Conservation (phyloP, 129 eudicot species). For the Smallanthus sonchifolius region DNA sequence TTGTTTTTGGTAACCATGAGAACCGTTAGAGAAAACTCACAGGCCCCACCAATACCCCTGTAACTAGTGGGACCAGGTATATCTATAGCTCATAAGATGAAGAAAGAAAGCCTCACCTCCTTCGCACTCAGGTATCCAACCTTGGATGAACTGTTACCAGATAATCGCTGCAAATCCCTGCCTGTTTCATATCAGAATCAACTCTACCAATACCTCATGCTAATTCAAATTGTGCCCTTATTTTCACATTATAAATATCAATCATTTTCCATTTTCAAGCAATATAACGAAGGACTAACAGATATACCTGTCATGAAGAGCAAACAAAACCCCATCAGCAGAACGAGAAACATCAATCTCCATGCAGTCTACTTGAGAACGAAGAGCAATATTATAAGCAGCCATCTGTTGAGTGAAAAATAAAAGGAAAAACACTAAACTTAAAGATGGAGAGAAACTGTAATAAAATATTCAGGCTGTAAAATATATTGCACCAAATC, state of each 20-base stretch:
- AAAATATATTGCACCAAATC: not conserved
- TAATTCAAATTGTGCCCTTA: not conserved
- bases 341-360: constrained; percentile 99
- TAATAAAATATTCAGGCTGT: not conserved
- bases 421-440: not conserved
- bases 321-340: constrained; percentile 82
- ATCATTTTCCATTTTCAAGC: constrained; percentile 1
- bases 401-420: constrained; percentile 49
- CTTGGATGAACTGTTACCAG: constrained; percentile 73
- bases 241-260: not conserved
- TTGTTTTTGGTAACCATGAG: not conserved
- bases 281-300: not conserved
- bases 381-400: constrained; percentile 73
- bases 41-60: not conserved
- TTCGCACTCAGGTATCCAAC: constrained; percentile 66
- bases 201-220: constrained; percentile 34
- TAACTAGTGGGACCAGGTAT: not conserved
- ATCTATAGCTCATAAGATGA: not conserved
- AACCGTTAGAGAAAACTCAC: not conserved
- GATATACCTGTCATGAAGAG: constrained; percentile 90
- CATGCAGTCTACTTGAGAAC: constrained; percentile 79
- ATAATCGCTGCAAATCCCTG: constrained; percentile 97
- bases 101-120: constrained; percentile 56
- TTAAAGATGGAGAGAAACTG: not conserved
- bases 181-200: constrained; percentile 70